phyloP scores from a whole-genome alignment of 2,329 filamentous ascomycete species.

The Fusarium praegraminearum region DNA sequence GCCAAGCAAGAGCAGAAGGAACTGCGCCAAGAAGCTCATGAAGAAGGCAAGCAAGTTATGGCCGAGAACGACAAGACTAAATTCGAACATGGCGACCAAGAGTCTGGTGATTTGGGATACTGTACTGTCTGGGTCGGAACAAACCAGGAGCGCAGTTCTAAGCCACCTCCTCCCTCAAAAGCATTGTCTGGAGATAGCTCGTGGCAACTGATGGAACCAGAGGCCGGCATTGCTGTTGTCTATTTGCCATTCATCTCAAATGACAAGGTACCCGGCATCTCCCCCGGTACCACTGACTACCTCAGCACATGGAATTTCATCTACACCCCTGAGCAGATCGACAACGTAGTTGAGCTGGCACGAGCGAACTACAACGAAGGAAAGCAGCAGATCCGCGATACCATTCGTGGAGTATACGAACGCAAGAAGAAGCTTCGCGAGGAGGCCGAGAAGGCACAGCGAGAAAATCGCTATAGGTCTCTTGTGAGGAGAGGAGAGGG shows the following conservation, averaged over 20 bases:
- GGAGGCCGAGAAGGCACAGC: conserved; percentile 59
- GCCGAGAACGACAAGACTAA: conserved; percentile 51
- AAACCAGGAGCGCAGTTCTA: conserved; percentile 75
- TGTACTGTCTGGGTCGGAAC: conserved; percentile 97
- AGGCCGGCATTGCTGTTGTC: conserved; percentile 87
- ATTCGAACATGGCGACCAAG: conserved; percentile 58
- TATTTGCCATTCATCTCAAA: conserved; percentile 94
- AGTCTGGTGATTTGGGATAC: conserved; percentile 78
- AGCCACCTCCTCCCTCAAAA: conserved; percentile 64
- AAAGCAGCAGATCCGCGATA: conserved; percentile 78
- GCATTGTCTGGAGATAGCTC: conserved; percentile 72
- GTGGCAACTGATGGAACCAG: conserved; percentile 75
- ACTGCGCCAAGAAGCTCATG: conserved; percentile 43
- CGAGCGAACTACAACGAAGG: conserved; percentile 89
- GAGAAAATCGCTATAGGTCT: conserved; percentile 58
- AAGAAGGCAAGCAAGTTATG: conserved; percentile 43
- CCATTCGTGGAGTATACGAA: conserved; percentile 91
- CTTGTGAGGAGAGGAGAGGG: conserved; percentile 63
- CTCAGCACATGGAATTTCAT: conserved; percentile 99
- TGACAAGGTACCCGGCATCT: conserved; percentile 80
- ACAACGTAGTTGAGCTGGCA: conserved; percentile 84
- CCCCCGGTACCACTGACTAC: conserved; percentile 85
- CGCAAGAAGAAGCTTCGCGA: conserved; percentile 80
- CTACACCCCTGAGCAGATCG: conserved; percentile 91
- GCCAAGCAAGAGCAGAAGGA: conserved; percentile 64